Base-by-base conservation (phyloP, 371 early-diverging fungal genomes). In the Dentiscutata heterogama region DNA sequence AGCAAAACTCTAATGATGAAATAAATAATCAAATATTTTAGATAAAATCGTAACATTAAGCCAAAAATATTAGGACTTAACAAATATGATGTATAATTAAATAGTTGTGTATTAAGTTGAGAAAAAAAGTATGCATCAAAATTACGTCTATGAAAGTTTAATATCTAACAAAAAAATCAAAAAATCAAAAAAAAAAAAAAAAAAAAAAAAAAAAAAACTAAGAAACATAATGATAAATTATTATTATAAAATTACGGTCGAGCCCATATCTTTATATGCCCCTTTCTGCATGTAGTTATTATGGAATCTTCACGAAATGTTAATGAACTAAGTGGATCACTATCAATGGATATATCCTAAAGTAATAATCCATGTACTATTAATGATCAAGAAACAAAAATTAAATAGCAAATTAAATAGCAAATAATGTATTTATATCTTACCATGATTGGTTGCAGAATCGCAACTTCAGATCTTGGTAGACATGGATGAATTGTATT, bases 231-330 rank as follows among this genome's bases (percentile, higher is more conserved):
- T 35, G 5, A 35, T 35, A 35, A 35, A 35, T 35, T 35, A 35
- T 35, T 35, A 35, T 35, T 35, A n/a, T 35, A 70, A 42, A 56
- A 56, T 56, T 56, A n/a, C 0, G 97, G 98, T 20, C 97, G 88
- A 80, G 87, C 83, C 97, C 97, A 98, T 11, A 95, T 84, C 82
- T 92, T 94, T 56, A 98, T 88, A 42, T 90, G 86, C 1, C 98
- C 98, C 18, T 90, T 83, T 54, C 94, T 92, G 85, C 97, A 96
- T 0, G 95, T 93, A 0, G 97, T 96, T 25, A 96, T 91, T 29
- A 98, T 87, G 10, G 92, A 89, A 85, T 96, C 95, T 70, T 94
- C 96, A n/a, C 94, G 89, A 84, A 97, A 95, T 25, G 91, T 89
- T 7, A 98, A 82, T 3, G 92, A 90, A 25, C 91, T 89, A 50